phyloP scores from a whole-genome alignment of 257 asterid species.

The Nicotiana undulata region DNA sequence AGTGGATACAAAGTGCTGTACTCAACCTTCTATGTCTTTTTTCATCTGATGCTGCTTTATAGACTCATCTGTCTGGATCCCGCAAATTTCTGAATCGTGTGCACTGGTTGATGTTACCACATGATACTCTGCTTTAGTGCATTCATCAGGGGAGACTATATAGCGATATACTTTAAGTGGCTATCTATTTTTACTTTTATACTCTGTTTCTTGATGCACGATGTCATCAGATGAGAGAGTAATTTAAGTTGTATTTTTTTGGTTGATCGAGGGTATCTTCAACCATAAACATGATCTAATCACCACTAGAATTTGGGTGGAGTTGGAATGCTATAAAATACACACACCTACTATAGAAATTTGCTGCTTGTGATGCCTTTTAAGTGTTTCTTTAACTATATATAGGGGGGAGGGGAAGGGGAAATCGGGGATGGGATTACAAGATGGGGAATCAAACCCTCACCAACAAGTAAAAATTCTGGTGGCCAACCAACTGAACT shows the following conservation, averaged over 20 bases:
- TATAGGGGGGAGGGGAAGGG: no score
- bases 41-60: not conserved
- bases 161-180: not conserved
- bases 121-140: not conserved
- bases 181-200: not conserved
- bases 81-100: not conserved
- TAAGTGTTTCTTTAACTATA: not conserved
- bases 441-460: no score
- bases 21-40: not conserved
- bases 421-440: no score
- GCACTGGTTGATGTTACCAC: not conserved
- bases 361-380: not conserved
- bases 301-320: not conserved
- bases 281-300: not conserved
- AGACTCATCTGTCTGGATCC: not conserved
- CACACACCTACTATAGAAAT: not conserved
- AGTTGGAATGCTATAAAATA: not conserved
- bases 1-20: not conserved
- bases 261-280: not conserved
- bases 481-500: no score
- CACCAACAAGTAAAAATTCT: no score
- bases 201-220: not conserved
- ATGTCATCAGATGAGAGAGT: not conserved
- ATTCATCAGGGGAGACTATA: not conserved
- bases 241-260: not conserved